phyloP scores from a whole-genome alignment of 2,329 filamentous ascomycete species.

The Pseudopyrenochaeta lycopersici region DNA sequence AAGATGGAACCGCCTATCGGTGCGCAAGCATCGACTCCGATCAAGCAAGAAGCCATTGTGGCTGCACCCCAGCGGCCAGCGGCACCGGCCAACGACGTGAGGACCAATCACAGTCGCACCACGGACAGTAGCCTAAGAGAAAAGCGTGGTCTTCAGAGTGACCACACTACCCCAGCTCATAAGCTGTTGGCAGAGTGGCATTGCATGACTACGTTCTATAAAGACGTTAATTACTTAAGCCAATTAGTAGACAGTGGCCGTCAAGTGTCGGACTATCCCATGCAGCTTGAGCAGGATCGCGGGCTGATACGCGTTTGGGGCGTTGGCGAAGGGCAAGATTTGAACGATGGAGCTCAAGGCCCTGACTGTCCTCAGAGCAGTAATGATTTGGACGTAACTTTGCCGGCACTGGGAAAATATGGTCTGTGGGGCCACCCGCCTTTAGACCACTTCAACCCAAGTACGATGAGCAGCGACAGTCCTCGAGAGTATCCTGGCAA shows the following conservation, averaged over 20 bases:
- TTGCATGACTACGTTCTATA: conserved; percentile 63
- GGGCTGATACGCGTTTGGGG: conserved; percentile 80
- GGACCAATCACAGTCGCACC: conserved; percentile 32
- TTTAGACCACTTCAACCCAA: conserved; percentile 51
- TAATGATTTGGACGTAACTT: conserved; percentile 51
- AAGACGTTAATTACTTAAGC: conserved; percentile 51
- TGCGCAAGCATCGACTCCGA: conserved; percentile 36
- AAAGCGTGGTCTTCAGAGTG: conserved; percentile 70
- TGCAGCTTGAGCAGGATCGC: conserved; percentile 76
- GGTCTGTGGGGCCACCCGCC: conserved; percentile 60
- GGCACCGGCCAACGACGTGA: conserved; percentile 45
- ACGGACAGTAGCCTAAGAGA: conserved; percentile 28
- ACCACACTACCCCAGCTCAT: conserved; percentile 91
- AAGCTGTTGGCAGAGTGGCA: conserved; percentile 76
- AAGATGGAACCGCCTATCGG: conserved; percentile 43
- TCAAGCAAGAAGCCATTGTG: conserved; percentile 41
- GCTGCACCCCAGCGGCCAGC: conserved; percentile 37
- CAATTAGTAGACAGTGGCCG: conserved; percentile 79
- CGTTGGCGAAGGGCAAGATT: conserved; percentile 76
- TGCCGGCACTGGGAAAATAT: conserved; percentile 55
- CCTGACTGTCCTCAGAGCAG: too few species aligned
- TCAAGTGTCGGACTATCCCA: conserved; percentile 67
- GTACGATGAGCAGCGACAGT: conserved; percentile 26
- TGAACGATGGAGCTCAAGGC: too few species aligned
- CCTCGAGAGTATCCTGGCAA: conserved; percentile 46